A percentile compares a stretch with the other conserved stretches of the same genome.
phyloP scores from a whole-genome alignment of 139 green algal genomes.

The Auxenochlorella pyrenoidosa region DNA sequence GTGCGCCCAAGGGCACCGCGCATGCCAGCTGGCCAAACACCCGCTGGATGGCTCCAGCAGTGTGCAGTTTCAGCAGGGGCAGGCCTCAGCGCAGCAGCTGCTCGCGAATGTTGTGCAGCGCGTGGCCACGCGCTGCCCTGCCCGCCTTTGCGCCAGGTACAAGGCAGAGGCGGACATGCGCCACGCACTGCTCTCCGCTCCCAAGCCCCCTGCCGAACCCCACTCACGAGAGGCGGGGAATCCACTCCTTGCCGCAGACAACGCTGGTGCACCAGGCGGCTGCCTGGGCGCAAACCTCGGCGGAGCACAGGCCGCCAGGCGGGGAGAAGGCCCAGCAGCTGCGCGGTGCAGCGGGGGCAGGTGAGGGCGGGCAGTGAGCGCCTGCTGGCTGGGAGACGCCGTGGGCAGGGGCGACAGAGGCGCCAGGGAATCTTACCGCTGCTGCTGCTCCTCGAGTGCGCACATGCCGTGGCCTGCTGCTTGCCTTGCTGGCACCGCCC shows the following conservation, averaged over 20 bases:
- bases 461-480: too few relatives aligned
- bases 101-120: too few relatives aligned
- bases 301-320: slow-evolving; percentile 55
- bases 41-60: too few relatives aligned
- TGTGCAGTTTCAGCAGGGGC: too few relatives aligned
- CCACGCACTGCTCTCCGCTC: background rate
- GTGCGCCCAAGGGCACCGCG: too few relatives aligned
- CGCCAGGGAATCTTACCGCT: too few relatives aligned
- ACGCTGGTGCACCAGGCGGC: slow-evolving; percentile 55
- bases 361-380: background rate
- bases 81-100: too few relatives aligned
- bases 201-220: background rate
- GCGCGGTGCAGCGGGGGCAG: background rate
- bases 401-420: too few relatives aligned
- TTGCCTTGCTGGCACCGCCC: too few relatives aligned
- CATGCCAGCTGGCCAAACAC: too few relatives aligned
- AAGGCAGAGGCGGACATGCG: background rate
- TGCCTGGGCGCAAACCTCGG: slow-evolving; percentile 26
- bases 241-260: slow-evolving; percentile 68
- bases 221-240: slow-evolving; percentile 61
- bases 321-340: slow-evolving; percentile 71
- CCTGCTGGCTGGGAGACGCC: background rate
- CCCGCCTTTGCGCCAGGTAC: background rate
- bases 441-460: too few relatives aligned
- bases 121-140: background rate